Conservation (phyloP, 202 grass and related monocot genomes). For the Digitaria exilis region DNA sequence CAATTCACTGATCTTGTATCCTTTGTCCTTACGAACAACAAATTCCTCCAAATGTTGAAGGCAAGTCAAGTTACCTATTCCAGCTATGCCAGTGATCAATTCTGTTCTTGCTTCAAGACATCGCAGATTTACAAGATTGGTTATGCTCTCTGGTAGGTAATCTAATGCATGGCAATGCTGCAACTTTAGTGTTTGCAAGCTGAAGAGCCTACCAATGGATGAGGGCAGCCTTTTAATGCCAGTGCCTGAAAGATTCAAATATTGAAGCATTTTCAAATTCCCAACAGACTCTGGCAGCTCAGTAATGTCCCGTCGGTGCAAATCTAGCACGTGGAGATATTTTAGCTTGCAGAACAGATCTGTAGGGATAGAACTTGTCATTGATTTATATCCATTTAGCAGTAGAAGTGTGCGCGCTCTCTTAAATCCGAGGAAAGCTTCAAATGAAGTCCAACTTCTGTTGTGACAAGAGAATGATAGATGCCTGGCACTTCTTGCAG, state of each 20-base stretch:
- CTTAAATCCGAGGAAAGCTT: constrained; percentile 54
- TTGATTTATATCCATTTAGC: constrained; percentile 66
- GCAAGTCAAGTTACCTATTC: constrained; percentile 62
- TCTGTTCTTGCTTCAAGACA: constrained; percentile 58
- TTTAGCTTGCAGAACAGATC: constrained; percentile 61
- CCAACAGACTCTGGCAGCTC: constrained; percentile 70
- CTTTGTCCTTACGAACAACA: constrained; percentile 53
- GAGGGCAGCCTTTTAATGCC: constrained; percentile 48
- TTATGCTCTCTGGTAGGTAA: constrained; percentile 56
- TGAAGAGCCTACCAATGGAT: constrained; percentile 60
- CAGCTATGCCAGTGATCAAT: constrained; percentile 47
- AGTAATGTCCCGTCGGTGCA: constrained; percentile 59
- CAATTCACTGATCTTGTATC: constrained; percentile 73
- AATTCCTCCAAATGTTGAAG: constrained; percentile 76
- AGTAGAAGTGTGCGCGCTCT: constrained; percentile 65
- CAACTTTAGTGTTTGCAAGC: constrained; percentile 65
- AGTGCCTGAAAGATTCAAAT: constrained; percentile 61
- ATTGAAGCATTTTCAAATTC: constrained; percentile 77
- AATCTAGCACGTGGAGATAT: constrained; percentile 58
- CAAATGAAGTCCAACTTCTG: constrained; percentile 43
- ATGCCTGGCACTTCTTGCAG: constrained; percentile 46
- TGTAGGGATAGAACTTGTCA: constrained; percentile 39
- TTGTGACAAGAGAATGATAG: constrained; percentile 73
- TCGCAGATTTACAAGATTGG: constrained; percentile 63
- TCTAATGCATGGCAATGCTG: constrained; percentile 49